Percentiles rank a stretch among this genome's conserved stretches.
These are phyloP conservation scores for Monosporascus sp. DNA, from an alignment of 2,329 filamentous ascomycete genomes.

Conservation along the genomic window DNA sequence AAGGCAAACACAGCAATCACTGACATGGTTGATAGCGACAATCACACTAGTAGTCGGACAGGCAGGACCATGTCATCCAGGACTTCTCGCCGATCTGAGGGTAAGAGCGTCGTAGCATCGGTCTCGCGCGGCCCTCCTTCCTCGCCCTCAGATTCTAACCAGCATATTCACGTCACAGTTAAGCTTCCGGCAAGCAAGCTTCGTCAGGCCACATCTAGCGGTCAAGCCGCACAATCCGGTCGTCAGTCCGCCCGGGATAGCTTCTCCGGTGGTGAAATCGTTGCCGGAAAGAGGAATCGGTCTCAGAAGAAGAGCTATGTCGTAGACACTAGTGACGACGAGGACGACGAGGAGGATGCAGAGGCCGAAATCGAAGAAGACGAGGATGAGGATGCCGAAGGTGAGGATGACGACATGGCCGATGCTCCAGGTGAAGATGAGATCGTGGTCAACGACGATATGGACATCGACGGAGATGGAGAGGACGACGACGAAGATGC, in stretches of 20 bases:
- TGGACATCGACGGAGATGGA: slow-evolving; percentile 40
- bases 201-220: slow-evolving; percentile 41
- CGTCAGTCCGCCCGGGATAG: slow-evolving; percentile 27
- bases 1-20: slow-evolving; percentile 40
- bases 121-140: slow-evolving; percentile 39
- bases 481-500: slow-evolving; percentile 37
- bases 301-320: slow-evolving; percentile 55
- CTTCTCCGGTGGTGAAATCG: slow-evolving; percentile 41
- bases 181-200: slow-evolving; percentile 47
- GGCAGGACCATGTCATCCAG: slow-evolving; percentile 43
- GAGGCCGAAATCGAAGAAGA: slow-evolving; percentile 32
- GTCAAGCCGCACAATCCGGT: slow-evolving; percentile 26
- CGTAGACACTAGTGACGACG: slow-evolving; percentile 45
- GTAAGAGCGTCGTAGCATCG: slow-evolving; percentile 37
- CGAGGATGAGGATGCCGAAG: slow-evolving; percentile 35
- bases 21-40: slow-evolving; percentile 47
- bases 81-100: slow-evolving; percentile 43
- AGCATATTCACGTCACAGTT: slow-evolving; percentile 45
- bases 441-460: slow-evolving; percentile 27
- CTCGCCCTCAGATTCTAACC: slow-evolving; percentile 37
- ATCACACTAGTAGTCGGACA: slow-evolving; percentile 27
- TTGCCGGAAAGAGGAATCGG: slow-evolving; percentile 47
- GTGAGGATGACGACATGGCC: slow-evolving; percentile 32
- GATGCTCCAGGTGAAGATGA: slow-evolving; percentile 32
- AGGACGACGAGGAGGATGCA: slow-evolving; percentile 35